Percentiles rank a stretch among this genome's conserved stretches.
These are phyloP conservation scores for Acidiella bohemica DNA, from an alignment of 495 filamentous ascomycete species.

Conservation along the genomic window DNA sequence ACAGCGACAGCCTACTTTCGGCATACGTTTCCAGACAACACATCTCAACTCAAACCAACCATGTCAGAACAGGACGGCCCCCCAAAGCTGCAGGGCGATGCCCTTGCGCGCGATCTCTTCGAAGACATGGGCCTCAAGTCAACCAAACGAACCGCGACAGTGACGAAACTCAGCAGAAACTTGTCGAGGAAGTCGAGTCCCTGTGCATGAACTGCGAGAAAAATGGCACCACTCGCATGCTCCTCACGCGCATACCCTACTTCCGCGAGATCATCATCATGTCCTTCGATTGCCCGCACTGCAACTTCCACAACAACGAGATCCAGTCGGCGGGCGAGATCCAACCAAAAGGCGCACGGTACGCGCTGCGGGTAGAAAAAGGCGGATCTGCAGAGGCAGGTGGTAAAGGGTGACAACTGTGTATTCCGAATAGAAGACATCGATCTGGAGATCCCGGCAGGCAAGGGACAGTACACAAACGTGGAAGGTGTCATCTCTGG, in stretches of 20 bases:
- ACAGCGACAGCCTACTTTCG: no score
- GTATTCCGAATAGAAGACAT: slow-evolving; percentile 68
- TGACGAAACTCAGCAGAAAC: slow-evolving; percentile 37
- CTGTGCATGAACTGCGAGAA: slow-evolving; percentile 81
- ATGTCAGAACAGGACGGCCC: no score
- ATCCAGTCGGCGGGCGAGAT: slow-evolving; percentile 82
- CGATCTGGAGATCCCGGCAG: slow-evolving; percentile 81
- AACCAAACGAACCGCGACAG: slow-evolving; percentile 14
- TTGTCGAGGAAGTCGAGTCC: slow-evolving; percentile 56
- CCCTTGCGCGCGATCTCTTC: slow-evolving; percentile 32
- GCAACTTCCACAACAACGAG: slow-evolving; percentile 77
- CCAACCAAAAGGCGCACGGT: slow-evolving; percentile 73
- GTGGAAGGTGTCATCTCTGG: slow-evolving; percentile 73
- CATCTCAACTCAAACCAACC: no score
- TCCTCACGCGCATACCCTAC: slow-evolving; percentile 83
- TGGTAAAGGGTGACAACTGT: slow-evolving; percentile 83
- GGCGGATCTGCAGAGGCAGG: slow-evolving; percentile 67
- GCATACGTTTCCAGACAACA: no score
- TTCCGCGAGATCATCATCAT: slow-evolving; percentile 95
- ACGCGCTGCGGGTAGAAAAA: slow-evolving; percentile 56
- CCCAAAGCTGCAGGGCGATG: slow-evolving; percentile 12
- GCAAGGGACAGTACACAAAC: slow-evolving; percentile 78
- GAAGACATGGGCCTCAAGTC: slow-evolving; percentile 35
- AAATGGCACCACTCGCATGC: slow-evolving; percentile 71
- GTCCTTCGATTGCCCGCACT: slow-evolving; percentile 86